phyloP scores from a whole-genome alignment of 192 early-diverging fungal genomes.

The Backusella sp. region DNA sequence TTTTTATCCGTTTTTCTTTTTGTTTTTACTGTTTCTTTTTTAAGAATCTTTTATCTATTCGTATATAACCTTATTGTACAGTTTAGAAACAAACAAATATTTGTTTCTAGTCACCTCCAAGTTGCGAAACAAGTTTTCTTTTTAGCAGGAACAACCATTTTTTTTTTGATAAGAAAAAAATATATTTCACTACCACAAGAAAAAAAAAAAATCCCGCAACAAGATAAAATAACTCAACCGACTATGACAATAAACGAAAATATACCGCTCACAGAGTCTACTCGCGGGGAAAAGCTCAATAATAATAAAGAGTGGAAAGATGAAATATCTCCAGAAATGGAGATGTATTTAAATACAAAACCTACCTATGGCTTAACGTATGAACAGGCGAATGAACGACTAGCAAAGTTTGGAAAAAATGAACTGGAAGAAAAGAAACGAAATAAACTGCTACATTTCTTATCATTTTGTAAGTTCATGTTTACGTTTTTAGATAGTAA shows the following conservation, averaged over 20 bases:
- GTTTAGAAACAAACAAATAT: neutral
- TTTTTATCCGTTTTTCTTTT: neutral
- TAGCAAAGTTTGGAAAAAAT: conserved; percentile 60
- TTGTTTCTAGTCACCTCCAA: neutral
- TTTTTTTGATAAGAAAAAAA: neutral
- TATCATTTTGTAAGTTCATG: conserved; percentile 41
- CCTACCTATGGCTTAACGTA: conserved; percentile 62
- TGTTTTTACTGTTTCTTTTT: neutral
- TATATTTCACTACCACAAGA: neutral
- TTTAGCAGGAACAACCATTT: neutral
- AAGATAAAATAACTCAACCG: neutral
- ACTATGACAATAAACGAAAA: conserved; percentile 6
- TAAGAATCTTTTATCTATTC: neutral
- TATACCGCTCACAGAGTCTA: conserved; percentile 13
- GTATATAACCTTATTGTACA: conserved; percentile 1
- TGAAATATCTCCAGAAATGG: conserved; percentile 50
- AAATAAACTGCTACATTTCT: conserved; percentile 46
- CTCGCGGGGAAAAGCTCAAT: neutral
- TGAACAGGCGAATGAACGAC: conserved; percentile 50
- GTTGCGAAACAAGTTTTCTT: neutral
- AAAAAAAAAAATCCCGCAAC: neutral
- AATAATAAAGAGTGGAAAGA: conserved; percentile 31
- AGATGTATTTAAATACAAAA: conserved; percentile 56
- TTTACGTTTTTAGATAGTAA: conserved; percentile 15
- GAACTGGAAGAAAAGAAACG: conserved; percentile 44